Evolutionary conservation across 768 basidiomycete genomes (phyloP).

Genomic region (Lactifluus subvellereus): DNA sequence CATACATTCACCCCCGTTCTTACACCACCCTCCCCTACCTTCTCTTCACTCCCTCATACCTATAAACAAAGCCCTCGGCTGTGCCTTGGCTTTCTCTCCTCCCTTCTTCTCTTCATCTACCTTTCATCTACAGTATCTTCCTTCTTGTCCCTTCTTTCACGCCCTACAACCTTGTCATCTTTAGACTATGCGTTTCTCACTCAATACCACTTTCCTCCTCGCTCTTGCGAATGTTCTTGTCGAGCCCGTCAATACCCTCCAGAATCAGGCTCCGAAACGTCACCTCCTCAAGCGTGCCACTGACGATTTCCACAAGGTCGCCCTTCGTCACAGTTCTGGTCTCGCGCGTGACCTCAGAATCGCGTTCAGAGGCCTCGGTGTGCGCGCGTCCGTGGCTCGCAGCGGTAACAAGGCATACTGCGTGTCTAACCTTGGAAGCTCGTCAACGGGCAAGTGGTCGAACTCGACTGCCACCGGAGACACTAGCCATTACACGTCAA

Average conservation of each 20-base stretch:
- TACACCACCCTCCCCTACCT: neutral
- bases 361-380: constrained; percentile 51
- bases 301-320: constrained; percentile 46
- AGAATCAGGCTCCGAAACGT: constrained; percentile 24
- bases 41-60: neutral
- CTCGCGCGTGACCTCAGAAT: constrained; percentile 66
- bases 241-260: constrained; percentile 28
- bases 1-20: constrained; percentile 4
- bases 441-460: neutral
- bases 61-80: constrained; percentile 17
- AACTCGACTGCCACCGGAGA: neutral
- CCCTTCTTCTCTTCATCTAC: constrained; percentile 12
- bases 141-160: constrained; percentile 1
- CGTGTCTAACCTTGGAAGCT: constrained; percentile 10
- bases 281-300: constrained; percentile 40
- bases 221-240: constrained; percentile 31
- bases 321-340: constrained; percentile 51
- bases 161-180: neutral
- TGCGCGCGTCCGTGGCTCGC: neutral
- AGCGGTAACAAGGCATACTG: constrained; percentile 24
- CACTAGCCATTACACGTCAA: neutral
- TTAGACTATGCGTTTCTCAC: constrained; percentile 25
- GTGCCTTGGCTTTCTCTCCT: constrained; percentile 24
- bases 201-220: constrained; percentile 29
- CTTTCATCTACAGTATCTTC: neutral